phyloP scores from a whole-genome alignment of 129 eudicot genomes.

The Flaveria robusta region DNA sequence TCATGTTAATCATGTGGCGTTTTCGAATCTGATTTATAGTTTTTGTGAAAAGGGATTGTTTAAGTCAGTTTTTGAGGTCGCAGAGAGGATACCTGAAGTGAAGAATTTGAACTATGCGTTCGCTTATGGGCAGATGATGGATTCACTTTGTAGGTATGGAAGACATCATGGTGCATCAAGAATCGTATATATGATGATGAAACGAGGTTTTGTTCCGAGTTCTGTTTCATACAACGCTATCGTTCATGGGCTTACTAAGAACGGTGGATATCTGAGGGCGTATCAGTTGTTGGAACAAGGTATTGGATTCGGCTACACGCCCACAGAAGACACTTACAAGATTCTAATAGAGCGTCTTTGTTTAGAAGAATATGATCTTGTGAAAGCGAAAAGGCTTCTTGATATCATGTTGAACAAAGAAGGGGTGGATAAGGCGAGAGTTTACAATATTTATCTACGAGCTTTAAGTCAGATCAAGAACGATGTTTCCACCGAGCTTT shows the following conservation, averaged over 20 bases:
- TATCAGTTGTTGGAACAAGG: slow-evolving; percentile 86
- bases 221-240: slow-evolving; percentile 65
- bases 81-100: slow-evolving; percentile 68
- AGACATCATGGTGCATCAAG: slow-evolving; percentile 85
- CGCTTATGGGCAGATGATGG: slow-evolving; percentile 79
- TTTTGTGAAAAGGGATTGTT: slow-evolving; percentile 71
- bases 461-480: slow-evolving; percentile 60
- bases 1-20: slow-evolving; percentile 71
- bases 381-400: slow-evolving; percentile 66
- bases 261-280: slow-evolving; percentile 75
- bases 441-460: slow-evolving; percentile 73
- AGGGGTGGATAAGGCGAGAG: slow-evolving; percentile 54
- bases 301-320: slow-evolving; percentile 55
- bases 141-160: slow-evolving; percentile 70
- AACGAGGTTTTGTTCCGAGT: slow-evolving; percentile 59
- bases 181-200: slow-evolving; percentile 79
- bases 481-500: slow-evolving; percentile 68
- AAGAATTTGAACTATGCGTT: slow-evolving; percentile 56
- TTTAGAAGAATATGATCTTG: slow-evolving; percentile 49
- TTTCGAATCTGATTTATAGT: slow-evolving; percentile 55
- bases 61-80: slow-evolving; percentile 56
- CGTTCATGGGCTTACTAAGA: slow-evolving; percentile 70
- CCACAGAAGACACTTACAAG: slow-evolving; percentile 71
- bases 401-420: slow-evolving; percentile 57
- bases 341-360: slow-evolving; percentile 72